phyloP scores from a whole-genome alignment of 73 alveolate genomes.

The Paraurostyla sp. region DNA sequence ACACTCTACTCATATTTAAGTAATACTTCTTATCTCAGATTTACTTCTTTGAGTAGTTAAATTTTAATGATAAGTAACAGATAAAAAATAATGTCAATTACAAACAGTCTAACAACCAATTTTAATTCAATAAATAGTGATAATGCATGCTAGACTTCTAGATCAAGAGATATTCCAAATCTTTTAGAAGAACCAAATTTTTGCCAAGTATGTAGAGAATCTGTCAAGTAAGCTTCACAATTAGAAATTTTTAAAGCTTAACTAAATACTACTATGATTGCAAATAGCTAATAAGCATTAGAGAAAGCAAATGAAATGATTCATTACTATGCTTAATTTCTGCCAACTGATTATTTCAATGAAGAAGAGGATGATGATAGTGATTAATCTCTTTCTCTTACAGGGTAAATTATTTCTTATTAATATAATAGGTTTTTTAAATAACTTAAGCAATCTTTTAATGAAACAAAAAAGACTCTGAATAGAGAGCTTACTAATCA shows the following conservation, averaged over 20 bases:
- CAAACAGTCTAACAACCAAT: too few species aligned
- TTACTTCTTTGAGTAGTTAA: too few species aligned
- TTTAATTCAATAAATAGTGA: too few species aligned
- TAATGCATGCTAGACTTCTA: neutral
- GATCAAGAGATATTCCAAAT: neutral
- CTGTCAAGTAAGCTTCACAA: neutral
- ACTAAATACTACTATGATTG: conserved; percentile 8
- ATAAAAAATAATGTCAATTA: too few species aligned
- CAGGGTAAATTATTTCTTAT: neutral
- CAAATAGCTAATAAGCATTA: neutral
- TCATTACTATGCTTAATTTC: neutral
- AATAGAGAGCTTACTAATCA: neutral
- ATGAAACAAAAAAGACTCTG: neutral
- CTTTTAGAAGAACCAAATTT: neutral
- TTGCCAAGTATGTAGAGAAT: neutral
- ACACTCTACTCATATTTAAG: too few species aligned
- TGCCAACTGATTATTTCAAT: neutral
- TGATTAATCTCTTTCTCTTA: neutral
- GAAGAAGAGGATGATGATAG: neutral
- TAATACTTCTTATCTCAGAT: too few species aligned
- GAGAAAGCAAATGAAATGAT: conserved; percentile 37
- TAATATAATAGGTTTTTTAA: neutral
- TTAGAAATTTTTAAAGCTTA: conserved; percentile 25
- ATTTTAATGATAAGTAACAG: too few species aligned
- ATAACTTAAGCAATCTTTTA: neutral